A percentile compares a stretch with the other conserved stretches of the same genome.
phyloP scores from a whole-genome alignment of 2,329 filamentous ascomycete genomes.

The Fusarium sp. region DNA sequence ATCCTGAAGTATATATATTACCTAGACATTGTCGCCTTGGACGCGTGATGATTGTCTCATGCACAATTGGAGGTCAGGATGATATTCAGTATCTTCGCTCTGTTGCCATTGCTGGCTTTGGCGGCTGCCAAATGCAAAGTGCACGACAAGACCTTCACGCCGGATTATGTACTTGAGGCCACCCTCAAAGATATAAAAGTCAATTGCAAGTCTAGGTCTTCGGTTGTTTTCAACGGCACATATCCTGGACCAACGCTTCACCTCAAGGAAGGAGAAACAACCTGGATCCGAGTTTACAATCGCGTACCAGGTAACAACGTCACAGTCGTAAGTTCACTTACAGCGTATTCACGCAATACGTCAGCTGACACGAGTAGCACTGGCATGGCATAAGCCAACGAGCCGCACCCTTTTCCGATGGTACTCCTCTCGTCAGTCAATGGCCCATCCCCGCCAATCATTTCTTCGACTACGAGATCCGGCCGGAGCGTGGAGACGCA shows the following conservation, averaged over 20 bases:
- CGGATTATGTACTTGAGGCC: slow-evolving; percentile 28
- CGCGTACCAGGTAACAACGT: slow-evolving; percentile 9
- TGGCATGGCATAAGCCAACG: slow-evolving; percentile 74
- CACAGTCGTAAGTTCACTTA: slow-evolving; percentile 19
- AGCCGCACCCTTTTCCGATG: slow-evolving; percentile 72
- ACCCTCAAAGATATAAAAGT: slow-evolving; percentile 13
- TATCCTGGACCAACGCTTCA: slow-evolving; percentile 16
- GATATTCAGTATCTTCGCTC: not conserved
- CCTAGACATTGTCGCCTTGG: not conserved
- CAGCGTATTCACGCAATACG: rapidly evolving
- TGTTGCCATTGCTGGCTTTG: slow-evolving; percentile 18
- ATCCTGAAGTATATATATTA: not conserved
- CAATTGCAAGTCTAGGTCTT: slow-evolving; percentile 14
- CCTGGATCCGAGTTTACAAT: slow-evolving; percentile 34
- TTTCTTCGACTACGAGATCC: slow-evolving; percentile 76
- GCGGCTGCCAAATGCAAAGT: slow-evolving; percentile 1
- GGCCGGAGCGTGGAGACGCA: slow-evolving; percentile 61
- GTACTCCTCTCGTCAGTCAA: slow-evolving; percentile 68
- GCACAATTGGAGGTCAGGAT: too few relatives aligned
- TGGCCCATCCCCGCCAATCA: slow-evolving; percentile 72
- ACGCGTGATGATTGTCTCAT: too few relatives aligned
- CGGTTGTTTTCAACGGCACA: slow-evolving; percentile 15
- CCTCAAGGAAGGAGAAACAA: slow-evolving; percentile 22
- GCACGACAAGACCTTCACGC: slow-evolving; percentile 11
- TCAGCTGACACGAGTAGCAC: slow-evolving; percentile 57